Conservation (phyloP, 208 protist genomes). For the Leishmania braziliensis region DNA sequence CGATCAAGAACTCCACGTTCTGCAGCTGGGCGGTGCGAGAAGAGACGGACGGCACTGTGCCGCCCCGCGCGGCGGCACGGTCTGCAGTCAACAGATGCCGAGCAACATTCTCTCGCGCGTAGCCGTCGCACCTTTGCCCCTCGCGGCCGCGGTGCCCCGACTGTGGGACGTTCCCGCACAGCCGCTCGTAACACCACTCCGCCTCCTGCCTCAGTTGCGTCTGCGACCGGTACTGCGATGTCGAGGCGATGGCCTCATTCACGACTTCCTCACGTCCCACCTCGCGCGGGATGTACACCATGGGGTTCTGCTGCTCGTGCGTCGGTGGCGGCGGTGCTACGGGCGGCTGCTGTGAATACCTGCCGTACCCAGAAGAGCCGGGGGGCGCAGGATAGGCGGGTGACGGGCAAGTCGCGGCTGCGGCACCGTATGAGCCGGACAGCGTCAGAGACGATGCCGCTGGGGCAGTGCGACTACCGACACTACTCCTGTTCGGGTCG, state of each 20-base stretch:
- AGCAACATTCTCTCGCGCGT: constrained; percentile 17
- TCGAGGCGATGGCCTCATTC: constrained; percentile 42
- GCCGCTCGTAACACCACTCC: constrained; percentile 23
- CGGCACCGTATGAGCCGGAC: not conserved
- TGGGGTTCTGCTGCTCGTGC: constrained; percentile 3
- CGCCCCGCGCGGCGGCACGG: not conserved
- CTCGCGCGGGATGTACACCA: constrained; percentile 22
- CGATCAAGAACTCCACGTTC: constrained; percentile 41
- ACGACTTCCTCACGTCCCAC: constrained; percentile 48
- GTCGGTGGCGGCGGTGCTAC: not conserved
- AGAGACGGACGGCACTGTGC: not conserved
- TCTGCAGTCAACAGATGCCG: not conserved
- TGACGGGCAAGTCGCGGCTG: not conserved
- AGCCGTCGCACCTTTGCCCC: not conserved
- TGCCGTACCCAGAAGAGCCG: constrained; percentile 9
- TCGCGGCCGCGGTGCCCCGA: not conserved
- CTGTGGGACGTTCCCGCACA: constrained; percentile 4
- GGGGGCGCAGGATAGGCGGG: constrained; percentile 8
- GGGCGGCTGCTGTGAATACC: not conserved
- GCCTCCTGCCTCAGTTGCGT: constrained; percentile 36
- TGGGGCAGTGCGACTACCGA: not conserved
- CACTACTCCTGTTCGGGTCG: not conserved
- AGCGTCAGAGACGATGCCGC: not conserved
- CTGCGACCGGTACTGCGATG: constrained; percentile 51
- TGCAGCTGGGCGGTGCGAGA: not conserved